Conservation (phyloP, 2,329 filamentous ascomycete genomes). For the Botrytis deweyae region DNA sequence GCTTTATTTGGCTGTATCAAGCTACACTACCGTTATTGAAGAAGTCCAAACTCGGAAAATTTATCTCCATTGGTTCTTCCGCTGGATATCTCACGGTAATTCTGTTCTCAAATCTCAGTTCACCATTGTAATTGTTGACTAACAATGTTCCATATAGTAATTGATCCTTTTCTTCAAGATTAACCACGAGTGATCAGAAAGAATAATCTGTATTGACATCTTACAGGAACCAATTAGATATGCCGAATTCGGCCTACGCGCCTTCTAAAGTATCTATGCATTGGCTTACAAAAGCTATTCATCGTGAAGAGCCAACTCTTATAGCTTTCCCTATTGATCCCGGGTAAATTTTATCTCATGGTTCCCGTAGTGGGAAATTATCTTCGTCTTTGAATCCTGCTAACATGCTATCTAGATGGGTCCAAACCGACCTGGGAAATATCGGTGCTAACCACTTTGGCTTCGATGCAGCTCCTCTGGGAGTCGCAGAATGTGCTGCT, state of each 20-base stretch:
- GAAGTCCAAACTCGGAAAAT: background rate
- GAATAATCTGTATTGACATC: background rate
- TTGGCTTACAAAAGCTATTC: slow-evolving; percentile 1
- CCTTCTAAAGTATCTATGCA: background rate
- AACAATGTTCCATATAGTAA: background rate
- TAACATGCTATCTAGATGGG: slow-evolving; percentile 30
- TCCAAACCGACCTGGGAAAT: slow-evolving; percentile 35
- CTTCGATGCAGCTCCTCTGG: slow-evolving; percentile 25
- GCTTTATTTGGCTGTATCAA: background rate
- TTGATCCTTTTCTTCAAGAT: background rate
- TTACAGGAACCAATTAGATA: background rate
- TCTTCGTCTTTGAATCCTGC: background rate
- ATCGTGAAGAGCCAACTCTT: background rate
- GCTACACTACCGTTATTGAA: background rate
- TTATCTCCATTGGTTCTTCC: background rate
- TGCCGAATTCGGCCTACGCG: background rate
- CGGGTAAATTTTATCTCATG: background rate
- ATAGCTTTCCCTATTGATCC: background rate
- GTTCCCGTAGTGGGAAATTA: background rate
- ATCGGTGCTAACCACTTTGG: slow-evolving; percentile 24
- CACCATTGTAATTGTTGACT: background rate
- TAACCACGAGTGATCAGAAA: no score
- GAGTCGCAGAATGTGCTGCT: background rate
- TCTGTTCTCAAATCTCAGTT: background rate
- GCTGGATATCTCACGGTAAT: background rate